Conservation (phyloP, 768 basidiomycete species). For the Tylopilus sp. region DNA sequence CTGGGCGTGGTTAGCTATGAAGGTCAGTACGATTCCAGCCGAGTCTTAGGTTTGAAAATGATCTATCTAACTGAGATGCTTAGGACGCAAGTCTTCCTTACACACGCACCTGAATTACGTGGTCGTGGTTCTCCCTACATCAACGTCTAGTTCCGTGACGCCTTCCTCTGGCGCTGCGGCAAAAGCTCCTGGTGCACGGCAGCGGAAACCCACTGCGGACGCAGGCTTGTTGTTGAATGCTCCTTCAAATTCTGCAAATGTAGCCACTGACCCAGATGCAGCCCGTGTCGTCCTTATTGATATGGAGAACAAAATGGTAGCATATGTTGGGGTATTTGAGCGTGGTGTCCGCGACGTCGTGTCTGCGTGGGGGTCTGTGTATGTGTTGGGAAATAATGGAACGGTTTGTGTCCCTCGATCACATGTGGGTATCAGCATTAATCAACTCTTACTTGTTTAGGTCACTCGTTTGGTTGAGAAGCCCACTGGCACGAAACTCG, state of each 20-base stretch:
- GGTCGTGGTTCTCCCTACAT: constrained; percentile 85
- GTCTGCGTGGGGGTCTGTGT: constrained; percentile 78
- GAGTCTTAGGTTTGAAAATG: neutral
- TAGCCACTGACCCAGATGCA: constrained; percentile 50
- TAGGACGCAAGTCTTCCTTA: constrained; percentile 61
- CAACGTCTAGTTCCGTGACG: constrained; percentile 50
- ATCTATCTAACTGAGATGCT: neutral
- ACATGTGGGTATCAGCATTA: neutral
- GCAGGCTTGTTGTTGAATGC: constrained; percentile 8
- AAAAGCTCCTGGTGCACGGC: constrained; percentile 33
- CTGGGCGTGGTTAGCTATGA: constrained; percentile 90
- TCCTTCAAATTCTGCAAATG: constrained; percentile 37
- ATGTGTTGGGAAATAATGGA: constrained; percentile 74
- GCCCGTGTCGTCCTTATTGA: constrained; percentile 86
- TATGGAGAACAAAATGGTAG: constrained; percentile 86
- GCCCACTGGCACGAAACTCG: constrained; percentile 79
- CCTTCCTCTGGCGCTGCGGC: constrained; percentile 59
- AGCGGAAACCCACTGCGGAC: constrained; percentile 23
- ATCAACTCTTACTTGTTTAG: constrained; percentile 31
- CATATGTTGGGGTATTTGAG: constrained; percentile 76
- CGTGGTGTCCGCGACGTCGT: constrained; percentile 83
- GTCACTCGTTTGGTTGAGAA: constrained; percentile 71
- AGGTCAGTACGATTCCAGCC: constrained; percentile 44
- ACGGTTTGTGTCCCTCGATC: constrained; percentile 44
- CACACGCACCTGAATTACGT: constrained; percentile 80